phyloP scores from a whole-genome alignment of 2,329 filamentous ascomycete genomes.

The Fusarium globosum region DNA sequence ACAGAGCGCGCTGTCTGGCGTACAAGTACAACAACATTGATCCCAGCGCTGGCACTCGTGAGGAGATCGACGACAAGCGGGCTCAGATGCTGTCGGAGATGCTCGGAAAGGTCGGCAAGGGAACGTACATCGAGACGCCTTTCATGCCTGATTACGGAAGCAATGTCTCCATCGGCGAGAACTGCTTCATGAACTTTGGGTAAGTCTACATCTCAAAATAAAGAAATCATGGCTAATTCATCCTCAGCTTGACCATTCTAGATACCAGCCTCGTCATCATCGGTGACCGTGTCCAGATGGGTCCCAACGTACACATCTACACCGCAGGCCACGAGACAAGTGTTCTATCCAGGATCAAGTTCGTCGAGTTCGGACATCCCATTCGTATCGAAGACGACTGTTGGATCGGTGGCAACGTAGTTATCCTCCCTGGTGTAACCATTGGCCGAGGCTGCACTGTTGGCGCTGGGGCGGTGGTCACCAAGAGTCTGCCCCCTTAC shows the following conservation, averaged over 20 bases:
- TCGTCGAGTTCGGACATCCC: conserved; percentile 59
- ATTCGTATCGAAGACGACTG: conserved; percentile 65
- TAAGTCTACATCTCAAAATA: conserved; percentile 15
- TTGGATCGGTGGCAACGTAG: conserved; percentile 64
- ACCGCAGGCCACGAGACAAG: conserved; percentile 79
- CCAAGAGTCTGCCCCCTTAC: conserved; percentile 60
- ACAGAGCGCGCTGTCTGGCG: conserved; percentile 31
- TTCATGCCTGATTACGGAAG: conserved; percentile 73
- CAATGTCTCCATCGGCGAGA: conserved; percentile 70
- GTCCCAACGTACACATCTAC: conserved; percentile 77
- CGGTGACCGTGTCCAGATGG: conserved; percentile 77
- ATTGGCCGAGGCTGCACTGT: conserved; percentile 65
- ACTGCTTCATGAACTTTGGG: conserved; percentile 70
- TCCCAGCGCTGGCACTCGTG: conserved; percentile 28
- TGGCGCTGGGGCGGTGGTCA: conserved; percentile 62
- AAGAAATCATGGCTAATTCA: background rate
- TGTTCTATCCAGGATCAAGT: conserved; percentile 59
- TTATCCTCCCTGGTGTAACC: conserved; percentile 63
- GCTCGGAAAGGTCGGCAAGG: conserved; percentile 43
- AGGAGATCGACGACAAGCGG: conserved; percentile 13
- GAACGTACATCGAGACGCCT: conserved; percentile 69
- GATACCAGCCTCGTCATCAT: conserved; percentile 79
- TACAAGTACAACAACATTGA: conserved; percentile 43
- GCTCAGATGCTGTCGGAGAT: conserved; percentile 26
- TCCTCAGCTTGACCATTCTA: conserved; percentile 67